phyloP scores from a whole-genome alignment of 2,329 filamentous ascomycete species.

The Aspergillus hortae region DNA sequence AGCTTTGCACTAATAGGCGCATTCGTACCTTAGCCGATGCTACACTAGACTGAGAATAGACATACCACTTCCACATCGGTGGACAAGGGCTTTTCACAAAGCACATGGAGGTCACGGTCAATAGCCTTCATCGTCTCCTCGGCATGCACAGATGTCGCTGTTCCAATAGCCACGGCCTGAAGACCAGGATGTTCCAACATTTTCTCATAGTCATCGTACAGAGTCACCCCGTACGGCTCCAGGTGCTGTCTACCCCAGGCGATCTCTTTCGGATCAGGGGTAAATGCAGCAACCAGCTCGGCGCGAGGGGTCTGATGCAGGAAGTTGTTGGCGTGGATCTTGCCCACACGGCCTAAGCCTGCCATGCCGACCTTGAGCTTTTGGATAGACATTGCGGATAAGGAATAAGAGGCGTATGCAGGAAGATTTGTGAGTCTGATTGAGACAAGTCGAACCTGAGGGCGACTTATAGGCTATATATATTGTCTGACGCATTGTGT shows the following conservation, averaged over 20 bases:
- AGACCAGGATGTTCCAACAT: slow-evolving; percentile 53
- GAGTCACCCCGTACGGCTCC: slow-evolving; percentile 47
- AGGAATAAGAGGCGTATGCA: background rate
- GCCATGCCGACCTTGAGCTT: slow-evolving; percentile 45
- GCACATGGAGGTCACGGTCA: slow-evolving; percentile 49
- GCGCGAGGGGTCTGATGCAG: slow-evolving; percentile 45
- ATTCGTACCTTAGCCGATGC: background rate
- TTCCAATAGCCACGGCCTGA: slow-evolving; percentile 53
- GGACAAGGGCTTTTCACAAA: slow-evolving; percentile 52
- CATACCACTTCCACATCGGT: slow-evolving; percentile 57
- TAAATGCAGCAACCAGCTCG: slow-evolving; percentile 46
- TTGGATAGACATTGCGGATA: slow-evolving; percentile 17
- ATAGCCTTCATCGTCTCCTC: slow-evolving; percentile 56
- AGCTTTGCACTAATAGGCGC: slow-evolving; percentile 47
- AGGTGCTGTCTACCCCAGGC: slow-evolving; percentile 49
- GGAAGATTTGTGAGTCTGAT: background rate
- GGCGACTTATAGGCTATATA: background rate
- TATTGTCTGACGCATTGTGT: background rate
- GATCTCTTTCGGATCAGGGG: slow-evolving; percentile 42
- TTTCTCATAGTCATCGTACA: slow-evolving; percentile 52
- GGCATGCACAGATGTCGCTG: slow-evolving; percentile 53
- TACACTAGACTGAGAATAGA: background rate
- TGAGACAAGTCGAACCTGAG: background rate
- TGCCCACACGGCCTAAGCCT: slow-evolving; percentile 48
- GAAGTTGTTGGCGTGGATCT: slow-evolving; percentile 47